Evolutionary conservation across 257 asterid species (phyloP).

Genomic region (Nicotiana paniculata): DNA sequence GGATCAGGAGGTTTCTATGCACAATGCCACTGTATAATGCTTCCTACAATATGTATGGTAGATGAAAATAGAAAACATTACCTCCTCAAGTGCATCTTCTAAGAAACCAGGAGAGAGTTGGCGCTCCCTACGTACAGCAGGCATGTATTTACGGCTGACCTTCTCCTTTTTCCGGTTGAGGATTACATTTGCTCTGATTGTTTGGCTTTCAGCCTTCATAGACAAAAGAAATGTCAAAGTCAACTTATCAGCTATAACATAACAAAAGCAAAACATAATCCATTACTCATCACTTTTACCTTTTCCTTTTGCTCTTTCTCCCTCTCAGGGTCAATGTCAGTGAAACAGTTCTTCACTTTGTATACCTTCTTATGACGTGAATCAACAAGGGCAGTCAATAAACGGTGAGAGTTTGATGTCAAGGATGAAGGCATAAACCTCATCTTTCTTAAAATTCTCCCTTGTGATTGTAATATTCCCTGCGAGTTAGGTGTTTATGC

Average conservation of each 20-base stretch:
- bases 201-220: slow-evolving; percentile 74
- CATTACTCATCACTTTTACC: slow-evolving; percentile 30
- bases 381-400: slow-evolving; percentile 95
- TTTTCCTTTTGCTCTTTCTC: slow-evolving; percentile 96
- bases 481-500: slow-evolving; percentile 23
- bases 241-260: neutral
- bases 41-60: neutral
- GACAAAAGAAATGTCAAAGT: slow-evolving; percentile 5
- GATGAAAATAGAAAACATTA: slow-evolving; percentile 15
- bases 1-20: neutral
- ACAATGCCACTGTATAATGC: neutral
- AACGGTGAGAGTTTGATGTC: slow-evolving; percentile 82
- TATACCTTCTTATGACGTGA: slow-evolving; percentile 92
- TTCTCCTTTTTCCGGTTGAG: slow-evolving; percentile 95
- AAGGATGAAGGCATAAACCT: slow-evolving; percentile 98
- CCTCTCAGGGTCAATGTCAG: slow-evolving; percentile 96
- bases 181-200: slow-evolving; percentile 80
- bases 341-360: slow-evolving; percentile 93
- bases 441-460: slow-evolving; percentile 79
- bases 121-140: slow-evolving; percentile 85
- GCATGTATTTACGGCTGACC: slow-evolving; percentile 81
- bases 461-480: slow-evolving; percentile 98
- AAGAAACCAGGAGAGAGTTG: slow-evolving; percentile 97
- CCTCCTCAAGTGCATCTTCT: slow-evolving; percentile 96
- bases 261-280: neutral